Conservation (phyloP, 2,329 filamentous ascomycete species). For the Podosphaera leucotricha region DNA sequence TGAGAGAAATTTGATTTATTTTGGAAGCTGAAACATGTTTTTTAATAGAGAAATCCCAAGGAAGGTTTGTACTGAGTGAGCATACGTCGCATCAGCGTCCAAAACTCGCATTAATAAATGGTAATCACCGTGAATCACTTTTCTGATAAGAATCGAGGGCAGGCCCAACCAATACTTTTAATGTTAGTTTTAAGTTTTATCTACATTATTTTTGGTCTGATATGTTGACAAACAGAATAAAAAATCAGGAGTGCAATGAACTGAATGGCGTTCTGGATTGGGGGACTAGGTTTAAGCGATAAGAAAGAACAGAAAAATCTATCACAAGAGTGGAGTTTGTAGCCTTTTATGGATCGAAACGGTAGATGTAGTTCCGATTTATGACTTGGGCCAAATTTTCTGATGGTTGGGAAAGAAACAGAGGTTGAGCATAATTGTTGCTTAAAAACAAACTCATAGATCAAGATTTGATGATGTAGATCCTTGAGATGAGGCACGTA, state of each 20-base stretch:
- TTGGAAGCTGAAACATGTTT: not conserved
- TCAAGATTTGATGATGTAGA: no score
- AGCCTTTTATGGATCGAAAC: not conserved
- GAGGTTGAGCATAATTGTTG: not conserved
- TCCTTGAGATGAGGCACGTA: no score
- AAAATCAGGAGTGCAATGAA: not conserved
- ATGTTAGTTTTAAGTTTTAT: not conserved
- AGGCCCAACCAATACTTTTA: not conserved
- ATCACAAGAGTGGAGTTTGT: not conserved
- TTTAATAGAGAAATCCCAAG: not conserved
- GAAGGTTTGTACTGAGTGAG: not conserved
- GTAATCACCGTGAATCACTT: not conserved
- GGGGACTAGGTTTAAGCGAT: not conserved
- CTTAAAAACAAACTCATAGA: no score
- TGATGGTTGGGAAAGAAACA: not conserved
- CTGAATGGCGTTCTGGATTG: not conserved
- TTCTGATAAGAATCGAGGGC: not conserved
- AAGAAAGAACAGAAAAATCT: no score
- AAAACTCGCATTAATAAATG: not conserved
- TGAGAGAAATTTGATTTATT: constrained; percentile 38
- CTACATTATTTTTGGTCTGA: not conserved
- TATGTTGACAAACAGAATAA: not conserved
- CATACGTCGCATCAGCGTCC: not conserved
- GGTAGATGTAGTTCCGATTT: no score
- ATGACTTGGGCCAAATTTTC: no score